Percentiles rank a stretch among this genome's conserved stretches.
Evolutionary conservation across 2,329 filamentous ascomycete genomes (phyloP).

Genomic region (Chrysoporthe deuterocubensis): DNA sequence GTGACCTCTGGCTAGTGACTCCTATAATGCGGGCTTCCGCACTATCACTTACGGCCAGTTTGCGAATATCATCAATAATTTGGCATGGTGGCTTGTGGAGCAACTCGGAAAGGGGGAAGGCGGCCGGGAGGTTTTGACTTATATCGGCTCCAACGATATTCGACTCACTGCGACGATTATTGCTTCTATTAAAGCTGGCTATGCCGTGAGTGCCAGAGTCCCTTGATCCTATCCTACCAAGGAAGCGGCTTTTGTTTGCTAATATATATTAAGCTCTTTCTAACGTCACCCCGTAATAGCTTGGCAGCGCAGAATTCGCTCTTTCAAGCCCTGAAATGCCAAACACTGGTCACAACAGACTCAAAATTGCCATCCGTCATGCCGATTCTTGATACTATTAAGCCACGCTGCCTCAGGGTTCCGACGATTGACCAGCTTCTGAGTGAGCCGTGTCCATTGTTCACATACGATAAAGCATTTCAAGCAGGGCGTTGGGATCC

Average conservation of each 20-base stretch:
- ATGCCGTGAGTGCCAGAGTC: slow-evolving; percentile 29
- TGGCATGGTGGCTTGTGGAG: slow-evolving; percentile 42
- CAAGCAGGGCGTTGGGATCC: slow-evolving; percentile 31
- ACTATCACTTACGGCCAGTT: slow-evolving; percentile 17
- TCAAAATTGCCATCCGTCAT: slow-evolving; percentile 32
- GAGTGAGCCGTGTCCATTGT: slow-evolving; percentile 24
- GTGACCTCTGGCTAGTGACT: slow-evolving; percentile 38
- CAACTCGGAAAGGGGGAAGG: slow-evolving; percentile 32
- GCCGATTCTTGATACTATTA: slow-evolving; percentile 33
- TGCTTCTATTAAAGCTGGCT: slow-evolving; percentile 43
- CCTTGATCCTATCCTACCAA: no score
- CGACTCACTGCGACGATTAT: slow-evolving; percentile 43
- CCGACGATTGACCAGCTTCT: slow-evolving; percentile 39
- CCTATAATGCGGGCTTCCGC: slow-evolving; percentile 14
- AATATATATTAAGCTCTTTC: slow-evolving; percentile 32
- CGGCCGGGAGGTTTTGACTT: slow-evolving; percentile 39
- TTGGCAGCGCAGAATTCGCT: slow-evolving; percentile 38
- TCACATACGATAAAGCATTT: slow-evolving; percentile 30
- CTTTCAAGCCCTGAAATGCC: slow-evolving; percentile 37
- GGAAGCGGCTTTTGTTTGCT: background rate
- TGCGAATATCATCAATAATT: slow-evolving; percentile 38
- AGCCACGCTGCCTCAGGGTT: slow-evolving; percentile 32
- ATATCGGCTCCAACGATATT: slow-evolving; percentile 44
- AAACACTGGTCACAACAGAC: slow-evolving; percentile 36
- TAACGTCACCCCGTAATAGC: slow-evolving; percentile 44